Base-by-base conservation (phyloP, 805 yeast species). In the Candida lessepsii region DNA sequence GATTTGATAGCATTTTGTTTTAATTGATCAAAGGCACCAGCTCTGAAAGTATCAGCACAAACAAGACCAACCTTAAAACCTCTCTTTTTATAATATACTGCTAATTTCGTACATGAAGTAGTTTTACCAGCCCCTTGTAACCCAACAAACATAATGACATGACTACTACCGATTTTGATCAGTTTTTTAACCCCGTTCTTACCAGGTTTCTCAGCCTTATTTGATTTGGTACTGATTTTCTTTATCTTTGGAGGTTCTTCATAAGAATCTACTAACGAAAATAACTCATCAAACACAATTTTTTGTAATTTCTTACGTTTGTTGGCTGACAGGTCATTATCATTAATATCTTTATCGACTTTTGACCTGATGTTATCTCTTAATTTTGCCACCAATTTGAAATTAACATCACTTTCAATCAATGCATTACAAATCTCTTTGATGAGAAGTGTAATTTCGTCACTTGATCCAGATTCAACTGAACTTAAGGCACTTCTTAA, bases 61-160 rank as follows among this genome's bases (percentile, higher is more conserved):
- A 93, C 98, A 58, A 93, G 71, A 39, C 98, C 98, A 34, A 88
- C 96, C 60, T 89, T 90, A 65, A 82, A 88, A 2, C 97, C 97
- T 56, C 97, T 74, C 57, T 90, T 79, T 56, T 89, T 91, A 60
- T 93, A 93, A 60, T 86, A 90, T 2, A 88, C 95, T 0, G 99
- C 99, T 53, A 91, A 71, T 54, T 93, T 93, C 1, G 99, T 93
- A 79, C 97, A 90, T 2, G 96, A 82, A 0, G 99, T 93, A 23
- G 99, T 93, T 61, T 93, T 93, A 75, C 99, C 99, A 9, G 98
- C 93, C 70, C 99, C 99, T 63, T 93, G 99, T 45, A 93, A 71
- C 58, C 99, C 99, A 44, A 93, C 99, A 74, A 93, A 86, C 99
- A 93, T 93, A 49, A 93, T 84, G 23, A 91, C 86, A 56, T 84